Conservation (phyloP, 306 rosid genomes). For the Trifolium fragiferum region DNA sequence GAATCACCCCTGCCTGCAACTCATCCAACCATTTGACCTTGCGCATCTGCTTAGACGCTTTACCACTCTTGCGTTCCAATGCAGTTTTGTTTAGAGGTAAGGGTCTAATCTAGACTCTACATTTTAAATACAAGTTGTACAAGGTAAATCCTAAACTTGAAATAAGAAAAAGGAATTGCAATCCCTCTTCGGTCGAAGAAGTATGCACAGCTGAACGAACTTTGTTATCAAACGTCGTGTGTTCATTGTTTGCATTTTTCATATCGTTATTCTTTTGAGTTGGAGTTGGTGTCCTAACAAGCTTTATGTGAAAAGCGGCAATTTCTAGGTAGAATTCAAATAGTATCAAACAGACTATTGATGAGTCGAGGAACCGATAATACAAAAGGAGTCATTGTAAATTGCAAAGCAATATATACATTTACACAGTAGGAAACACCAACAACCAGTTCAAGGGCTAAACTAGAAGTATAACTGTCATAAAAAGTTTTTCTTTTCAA, state of each 20-base stretch:
- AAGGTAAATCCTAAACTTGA: too few species aligned
- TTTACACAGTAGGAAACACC: conserved; percentile 28
- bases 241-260: background rate
- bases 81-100: too few species aligned
- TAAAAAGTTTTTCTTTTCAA: background rate
- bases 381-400: conserved; percentile 8
- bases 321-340: background rate
- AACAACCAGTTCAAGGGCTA: background rate
- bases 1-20: too few species aligned
- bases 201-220: background rate
- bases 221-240: background rate
- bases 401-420: conserved; percentile 21
- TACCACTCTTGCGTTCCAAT: too few species aligned
- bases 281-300: background rate
- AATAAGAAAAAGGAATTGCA: background rate
- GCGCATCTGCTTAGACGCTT: background rate
- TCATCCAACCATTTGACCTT: too few species aligned
- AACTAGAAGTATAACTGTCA: too few species aligned
- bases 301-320: background rate
- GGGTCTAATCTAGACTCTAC: too few species aligned
- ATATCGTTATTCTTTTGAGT: background rate
- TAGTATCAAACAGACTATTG: background rate
- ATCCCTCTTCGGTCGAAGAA: background rate
- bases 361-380: conserved; percentile 4
- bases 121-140: too few species aligned